Percentiles rank a stretch among this genome's conserved stretches.
Evolutionary conservation across 495 filamentous ascomycete genomes (phyloP).

Genomic region (Letharia columbiana): DNA sequence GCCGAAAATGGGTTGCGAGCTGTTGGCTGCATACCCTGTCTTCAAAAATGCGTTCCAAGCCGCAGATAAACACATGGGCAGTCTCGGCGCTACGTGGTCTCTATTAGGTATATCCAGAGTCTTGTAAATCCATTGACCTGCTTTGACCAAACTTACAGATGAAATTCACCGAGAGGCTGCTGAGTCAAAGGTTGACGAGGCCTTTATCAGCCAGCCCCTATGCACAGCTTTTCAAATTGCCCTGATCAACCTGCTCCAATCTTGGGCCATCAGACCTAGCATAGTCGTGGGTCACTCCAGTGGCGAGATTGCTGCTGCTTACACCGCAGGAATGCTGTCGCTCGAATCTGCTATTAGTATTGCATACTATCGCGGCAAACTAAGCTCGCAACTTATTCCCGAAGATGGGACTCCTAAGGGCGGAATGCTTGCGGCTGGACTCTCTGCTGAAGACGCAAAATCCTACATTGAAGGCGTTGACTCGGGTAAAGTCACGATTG

Average conservation of each 20-base stretch:
- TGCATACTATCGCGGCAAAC: conserved; percentile 30
- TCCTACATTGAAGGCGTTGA: conserved; percentile 20
- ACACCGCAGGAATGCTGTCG: conserved; percentile 40
- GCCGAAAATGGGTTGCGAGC: conserved; percentile 17
- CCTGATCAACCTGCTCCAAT: conserved; percentile 26
- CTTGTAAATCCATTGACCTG: not conserved
- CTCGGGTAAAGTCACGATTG: conserved; percentile 19
- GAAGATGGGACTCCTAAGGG: conserved; percentile 16
- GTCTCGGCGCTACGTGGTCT: conserved; percentile 29
- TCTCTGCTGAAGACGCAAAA: conserved; percentile 20
- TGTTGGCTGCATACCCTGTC: conserved; percentile 10
- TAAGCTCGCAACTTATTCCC: conserved; percentile 3
- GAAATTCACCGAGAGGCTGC: conserved; percentile 7
- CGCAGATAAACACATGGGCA: conserved; percentile 17
- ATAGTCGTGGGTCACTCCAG: conserved; percentile 41
- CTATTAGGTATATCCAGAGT: conserved; percentile 24
- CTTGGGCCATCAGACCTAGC: conserved; percentile 23
- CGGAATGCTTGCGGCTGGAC: conserved; percentile 30
- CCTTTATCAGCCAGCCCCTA: conserved; percentile 25
- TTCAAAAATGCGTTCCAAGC: not conserved
- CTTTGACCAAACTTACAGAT: not conserved
- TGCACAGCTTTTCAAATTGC: conserved; percentile 31
- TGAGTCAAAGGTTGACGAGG: conserved; percentile 22
- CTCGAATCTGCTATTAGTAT: conserved; percentile 21
- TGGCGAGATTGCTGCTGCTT: conserved; percentile 50